phyloP scores from a whole-genome alignment of 495 filamentous ascomycete species.

The Aspergillus kassunensis region DNA sequence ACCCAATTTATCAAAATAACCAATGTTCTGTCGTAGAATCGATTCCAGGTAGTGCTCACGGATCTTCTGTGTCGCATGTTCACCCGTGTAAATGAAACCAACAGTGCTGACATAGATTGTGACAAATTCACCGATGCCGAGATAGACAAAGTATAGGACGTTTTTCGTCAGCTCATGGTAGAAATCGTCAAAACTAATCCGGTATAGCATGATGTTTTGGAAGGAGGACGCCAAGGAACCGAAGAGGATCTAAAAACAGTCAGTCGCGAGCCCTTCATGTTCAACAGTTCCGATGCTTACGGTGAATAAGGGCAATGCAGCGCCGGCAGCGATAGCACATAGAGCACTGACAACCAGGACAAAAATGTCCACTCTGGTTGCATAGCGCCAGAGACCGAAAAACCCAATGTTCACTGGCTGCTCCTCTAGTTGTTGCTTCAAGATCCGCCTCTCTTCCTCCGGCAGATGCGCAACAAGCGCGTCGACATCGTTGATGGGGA shows the following conservation, averaged over 20 bases:
- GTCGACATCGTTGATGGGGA: slow-evolving; percentile 25
- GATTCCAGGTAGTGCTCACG: slow-evolving; percentile 78
- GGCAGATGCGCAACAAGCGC: slow-evolving; percentile 36
- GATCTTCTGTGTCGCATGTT: slow-evolving; percentile 82
- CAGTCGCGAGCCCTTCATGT: neutral
- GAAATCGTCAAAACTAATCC: slow-evolving; percentile 51
- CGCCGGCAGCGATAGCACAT: slow-evolving; percentile 72
- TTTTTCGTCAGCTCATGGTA: slow-evolving; percentile 54
- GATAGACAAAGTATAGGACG: slow-evolving; percentile 86
- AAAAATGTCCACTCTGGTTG: slow-evolving; percentile 66
- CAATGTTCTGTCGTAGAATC: slow-evolving; percentile 86
- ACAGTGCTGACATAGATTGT: slow-evolving; percentile 78
- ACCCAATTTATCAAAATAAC: slow-evolving; percentile 86
- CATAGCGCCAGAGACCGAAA: slow-evolving; percentile 72
- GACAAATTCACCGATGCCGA: slow-evolving; percentile 81
- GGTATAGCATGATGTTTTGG: slow-evolving; percentile 53
- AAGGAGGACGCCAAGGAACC: slow-evolving; percentile 73
- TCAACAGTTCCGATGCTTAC: slow-evolving; percentile 34
- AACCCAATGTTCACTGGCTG: slow-evolving; percentile 61
- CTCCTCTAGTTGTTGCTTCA: slow-evolving; percentile 68
- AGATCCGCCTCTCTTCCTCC: slow-evolving; percentile 58
- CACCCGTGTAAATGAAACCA: slow-evolving; percentile 90
- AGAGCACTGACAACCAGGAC: slow-evolving; percentile 65
- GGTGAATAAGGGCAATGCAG: slow-evolving; percentile 83
- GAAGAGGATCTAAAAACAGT: slow-evolving; percentile 55